Evolutionary conservation across 352 stramenopile species (phyloP), one percentile per base, ranked within the genome.

Genomic region (Globisporangium viniferum): DNA sequence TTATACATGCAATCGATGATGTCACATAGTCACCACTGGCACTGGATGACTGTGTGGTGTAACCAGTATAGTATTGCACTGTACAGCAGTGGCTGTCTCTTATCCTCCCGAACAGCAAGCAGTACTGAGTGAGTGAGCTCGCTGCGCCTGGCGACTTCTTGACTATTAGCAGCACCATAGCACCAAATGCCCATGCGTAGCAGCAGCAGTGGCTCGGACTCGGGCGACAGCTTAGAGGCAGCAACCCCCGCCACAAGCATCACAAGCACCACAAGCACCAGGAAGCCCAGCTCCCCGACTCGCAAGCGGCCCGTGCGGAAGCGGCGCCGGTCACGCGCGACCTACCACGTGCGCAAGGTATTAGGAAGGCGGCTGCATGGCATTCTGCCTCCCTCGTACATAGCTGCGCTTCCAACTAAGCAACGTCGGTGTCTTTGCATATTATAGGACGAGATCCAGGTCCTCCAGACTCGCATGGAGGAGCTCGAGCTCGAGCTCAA

Each of bases 401-500:
- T 41, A 9, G 35, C 35, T 41, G 10, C 10, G 10, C 9, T 41
- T 10, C 10, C 35, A 41, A 9, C 35, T 41, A 33, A 33, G 35
- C 9, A 41, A 1, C 35, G 35, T 14, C 35, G 12, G 35, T 41
- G 35, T 41, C 12, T 41, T 41, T 41, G 35, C 9, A 14, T 41
- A 10, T n/a, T 14, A 9, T 3, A 66, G 60, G 60, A 66, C n/a
- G 60, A 59, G 48, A 59, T 59, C 31, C 44, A 49, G 27, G n/a
- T 35, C 27, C 29, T 66, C 27, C 60, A 66, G 33, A 27, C 2
- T 0, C 60, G 60, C 60, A 58, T 58, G 44, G 41, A 66, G 3
- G 60, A 57, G 44, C 60, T 66, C 44, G 60, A 66, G n/a, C 60
- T 66, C 5, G 59, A 65, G 59, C 59, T 65, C 44, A n/a, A 57